A percentile compares a stretch with the other conserved stretches of the same genome.
phyloP scores from a whole-genome alignment of 805 yeast genomes.

The Clavispora asparagi region DNA sequence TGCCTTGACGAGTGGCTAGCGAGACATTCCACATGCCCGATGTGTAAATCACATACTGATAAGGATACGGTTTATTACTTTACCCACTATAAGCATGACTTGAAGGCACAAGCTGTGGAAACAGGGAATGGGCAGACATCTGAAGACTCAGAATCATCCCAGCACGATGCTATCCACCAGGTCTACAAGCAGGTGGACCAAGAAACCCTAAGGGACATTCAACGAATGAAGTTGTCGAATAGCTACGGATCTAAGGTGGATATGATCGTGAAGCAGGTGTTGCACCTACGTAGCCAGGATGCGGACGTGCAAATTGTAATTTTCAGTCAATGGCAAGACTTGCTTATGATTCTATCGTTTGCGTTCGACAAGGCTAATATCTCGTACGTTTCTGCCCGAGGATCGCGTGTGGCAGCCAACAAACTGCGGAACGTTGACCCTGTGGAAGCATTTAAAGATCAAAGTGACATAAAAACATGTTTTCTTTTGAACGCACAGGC shows the following conservation, averaged over 20 bases:
- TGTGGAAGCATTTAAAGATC: conserved; percentile 56
- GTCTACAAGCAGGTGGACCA: conserved; percentile 44
- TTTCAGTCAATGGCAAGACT: conserved; percentile 85
- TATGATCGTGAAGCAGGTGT: conserved; percentile 66
- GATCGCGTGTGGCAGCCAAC: conserved; percentile 16
- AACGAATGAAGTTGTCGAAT: conserved; percentile 24
- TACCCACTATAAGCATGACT: conserved; percentile 50
- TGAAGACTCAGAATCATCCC: not conserved
- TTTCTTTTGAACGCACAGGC: conserved; percentile 79
- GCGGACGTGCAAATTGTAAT: conserved; percentile 72
- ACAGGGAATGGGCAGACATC: conserved; percentile 14
- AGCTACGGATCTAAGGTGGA: conserved; percentile 85
- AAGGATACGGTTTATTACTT: conserved; percentile 60
- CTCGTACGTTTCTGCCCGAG: conserved; percentile 50
- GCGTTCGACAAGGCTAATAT: conserved; percentile 62
- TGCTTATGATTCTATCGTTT: conserved; percentile 58
- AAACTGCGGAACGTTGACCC: conserved; percentile 6
- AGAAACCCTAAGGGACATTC: conserved; percentile 40
- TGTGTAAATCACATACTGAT: conserved; percentile 60
- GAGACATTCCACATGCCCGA: conserved; percentile 61
- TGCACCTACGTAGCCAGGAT: conserved; percentile 55
- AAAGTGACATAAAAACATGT: conserved; percentile 64
- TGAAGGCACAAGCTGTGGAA: conserved; percentile 43
- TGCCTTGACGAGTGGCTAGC: conserved; percentile 75
- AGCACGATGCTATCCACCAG: conserved; percentile 12